phyloP scores from a whole-genome alignment of 2,329 filamentous ascomycete species.

The Aspergillus oerlinghausenensis region DNA sequence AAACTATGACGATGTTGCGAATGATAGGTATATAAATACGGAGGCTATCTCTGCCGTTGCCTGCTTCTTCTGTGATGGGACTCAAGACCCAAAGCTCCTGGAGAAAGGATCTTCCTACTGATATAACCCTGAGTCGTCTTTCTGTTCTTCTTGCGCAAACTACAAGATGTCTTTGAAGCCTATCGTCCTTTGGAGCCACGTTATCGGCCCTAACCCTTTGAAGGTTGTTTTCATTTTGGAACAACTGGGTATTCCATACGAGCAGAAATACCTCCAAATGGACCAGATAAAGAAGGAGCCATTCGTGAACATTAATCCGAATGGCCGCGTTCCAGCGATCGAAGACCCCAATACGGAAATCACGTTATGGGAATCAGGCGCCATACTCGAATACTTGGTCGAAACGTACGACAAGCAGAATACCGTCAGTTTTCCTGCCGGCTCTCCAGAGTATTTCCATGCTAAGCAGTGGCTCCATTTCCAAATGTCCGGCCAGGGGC shows the following conservation, averaged over 20 bases:
- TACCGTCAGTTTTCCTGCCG: conserved; percentile 32
- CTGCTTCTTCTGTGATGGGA: no score
- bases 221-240: conserved; percentile 29
- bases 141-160: conserved; percentile 17
- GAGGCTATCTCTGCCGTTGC: no score
- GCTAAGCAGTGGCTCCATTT: conserved; percentile 45
- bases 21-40: no score
- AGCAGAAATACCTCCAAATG: conserved; percentile 15
- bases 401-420: conserved; percentile 42
- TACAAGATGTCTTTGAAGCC: conserved; percentile 19
- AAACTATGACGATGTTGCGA: no score
- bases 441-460: conserved; percentile 21
- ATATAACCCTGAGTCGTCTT: conserved; percentile 14
- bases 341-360: conserved; percentile 35
- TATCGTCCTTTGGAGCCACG: conserved; percentile 16
- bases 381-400: conserved; percentile 43
- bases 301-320: conserved; percentile 27
- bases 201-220: conserved; percentile 25
- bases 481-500: conserved; percentile 45
- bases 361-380: conserved; percentile 43
- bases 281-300: conserved; percentile 26
- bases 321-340: conserved; percentile 33
- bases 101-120: no score
- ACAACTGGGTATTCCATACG: conserved; percentile 29
- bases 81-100: no score